Evolutionary conservation across 768 basidiomycete genomes (phyloP).

Genomic region (Lenzites betulinus): DNA sequence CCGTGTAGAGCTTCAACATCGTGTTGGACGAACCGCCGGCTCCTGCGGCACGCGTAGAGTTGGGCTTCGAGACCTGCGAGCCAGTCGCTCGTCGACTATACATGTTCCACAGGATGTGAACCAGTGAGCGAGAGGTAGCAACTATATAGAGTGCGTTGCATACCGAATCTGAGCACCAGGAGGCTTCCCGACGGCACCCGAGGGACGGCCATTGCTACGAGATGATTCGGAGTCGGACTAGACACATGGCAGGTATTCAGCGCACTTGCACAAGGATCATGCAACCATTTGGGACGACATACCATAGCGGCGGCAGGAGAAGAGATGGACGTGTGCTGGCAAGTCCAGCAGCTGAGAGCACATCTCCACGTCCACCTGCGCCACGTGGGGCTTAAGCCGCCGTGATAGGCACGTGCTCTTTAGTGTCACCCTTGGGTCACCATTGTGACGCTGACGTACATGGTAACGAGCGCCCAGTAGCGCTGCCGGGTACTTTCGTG

Average conservation of each 20-base stretch:
- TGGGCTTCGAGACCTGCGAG: conserved; percentile 68
- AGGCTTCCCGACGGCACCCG: conserved; percentile 62
- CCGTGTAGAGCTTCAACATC: conserved; percentile 98
- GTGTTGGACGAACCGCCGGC: conserved; percentile 97
- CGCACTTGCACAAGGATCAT: no score
- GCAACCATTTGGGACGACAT: conserved; percentile 17
- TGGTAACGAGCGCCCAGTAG: conserved; percentile 6
- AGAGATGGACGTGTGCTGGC: conserved; percentile 32
- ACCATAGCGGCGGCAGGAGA: conserved; percentile 35
- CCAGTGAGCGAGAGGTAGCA: not conserved
- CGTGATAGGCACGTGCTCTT: not conserved
- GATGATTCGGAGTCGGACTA: conserved; percentile 81
- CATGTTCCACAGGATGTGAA: not conserved
- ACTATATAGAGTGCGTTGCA: conserved; percentile 31
- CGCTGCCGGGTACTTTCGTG: not conserved
- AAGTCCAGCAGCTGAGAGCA: conserved; percentile 13
- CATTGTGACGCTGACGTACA: conserved; percentile 14
- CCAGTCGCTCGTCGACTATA: conserved; percentile 73
- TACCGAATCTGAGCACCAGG: conserved; percentile 84
- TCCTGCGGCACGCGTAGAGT: conserved; percentile 87
- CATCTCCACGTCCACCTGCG: not conserved
- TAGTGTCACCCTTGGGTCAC: not conserved
- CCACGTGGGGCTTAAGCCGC: conserved; percentile 25
- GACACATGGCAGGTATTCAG: conserved; percentile 1
- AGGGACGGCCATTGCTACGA: conserved; percentile 40